Evolutionary conservation across 768 basidiomycete species (phyloP).

Genomic region (Phylloporus sp.): DNA sequence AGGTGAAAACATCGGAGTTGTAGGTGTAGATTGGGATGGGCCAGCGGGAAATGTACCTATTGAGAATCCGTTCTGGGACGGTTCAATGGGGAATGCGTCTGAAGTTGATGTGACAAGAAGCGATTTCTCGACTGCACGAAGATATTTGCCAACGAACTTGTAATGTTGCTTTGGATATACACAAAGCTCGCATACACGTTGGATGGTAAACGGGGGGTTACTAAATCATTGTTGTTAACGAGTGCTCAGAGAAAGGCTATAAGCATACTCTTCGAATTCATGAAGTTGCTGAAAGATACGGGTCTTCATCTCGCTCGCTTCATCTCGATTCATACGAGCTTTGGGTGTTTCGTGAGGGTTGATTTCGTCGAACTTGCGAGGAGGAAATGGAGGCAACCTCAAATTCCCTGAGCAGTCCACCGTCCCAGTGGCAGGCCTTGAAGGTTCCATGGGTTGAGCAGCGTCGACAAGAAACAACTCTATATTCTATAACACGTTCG

Average conservation of each 20-base stretch:
- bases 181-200: constrained; percentile 81
- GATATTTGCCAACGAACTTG: constrained; percentile 76
- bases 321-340: constrained; percentile 54
- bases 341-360: constrained; percentile 52
- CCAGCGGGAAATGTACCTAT: constrained; percentile 37
- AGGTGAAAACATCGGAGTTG: constrained; percentile 81
- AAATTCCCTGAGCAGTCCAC: constrained; percentile 48
- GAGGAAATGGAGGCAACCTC: constrained; percentile 69
- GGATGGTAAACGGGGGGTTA: constrained; percentile 82
- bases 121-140: constrained; percentile 79
- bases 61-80: constrained; percentile 28
- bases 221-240: constrained; percentile 23
- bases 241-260: not conserved
- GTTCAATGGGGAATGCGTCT: constrained; percentile 58
- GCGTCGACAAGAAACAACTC: constrained; percentile 41
- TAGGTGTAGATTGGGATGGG: constrained; percentile 52
- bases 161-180: constrained; percentile 66
- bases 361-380: constrained; percentile 45
- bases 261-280: constrained; percentile 66
- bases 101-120: constrained; percentile 79
- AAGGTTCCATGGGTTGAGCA: constrained; percentile 36
- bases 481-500: constrained; percentile 40
- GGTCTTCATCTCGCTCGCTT: constrained; percentile 53
- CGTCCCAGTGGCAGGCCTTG: constrained; percentile 33
- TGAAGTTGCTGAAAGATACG: constrained; percentile 61